phyloP scores from a whole-genome alignment of 805 yeast genomes.

The Wickerhamiella dianesei region DNA sequence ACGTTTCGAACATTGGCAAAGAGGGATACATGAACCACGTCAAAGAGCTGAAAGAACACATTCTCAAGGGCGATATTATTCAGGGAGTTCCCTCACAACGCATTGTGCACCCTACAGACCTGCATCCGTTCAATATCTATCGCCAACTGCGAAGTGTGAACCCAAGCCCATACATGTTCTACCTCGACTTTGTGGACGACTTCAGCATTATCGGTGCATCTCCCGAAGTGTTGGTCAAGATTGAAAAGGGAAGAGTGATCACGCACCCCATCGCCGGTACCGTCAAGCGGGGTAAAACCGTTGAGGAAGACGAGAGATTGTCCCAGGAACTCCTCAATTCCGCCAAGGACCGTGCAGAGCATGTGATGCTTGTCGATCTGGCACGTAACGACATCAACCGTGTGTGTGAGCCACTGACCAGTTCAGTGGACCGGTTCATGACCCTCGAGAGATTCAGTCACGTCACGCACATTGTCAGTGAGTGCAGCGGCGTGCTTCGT shows the following conservation, averaged over 20 bases:
- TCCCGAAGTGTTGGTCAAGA: slow-evolving; percentile 82
- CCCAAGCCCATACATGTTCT: slow-evolving; percentile 94
- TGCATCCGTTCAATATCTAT: slow-evolving; percentile 94
- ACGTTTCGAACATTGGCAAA: slow-evolving; percentile 82
- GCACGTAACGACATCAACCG: slow-evolving; percentile 95
- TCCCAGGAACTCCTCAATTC: slow-evolving; percentile 64
- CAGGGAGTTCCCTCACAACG: slow-evolving; percentile 98
- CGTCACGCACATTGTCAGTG: slow-evolving; percentile 92
- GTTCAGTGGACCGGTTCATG: slow-evolving; percentile 75
- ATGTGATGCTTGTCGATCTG: slow-evolving; percentile 94
- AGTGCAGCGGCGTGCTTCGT: slow-evolving; percentile 84
- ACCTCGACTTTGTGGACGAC: slow-evolving; percentile 68
- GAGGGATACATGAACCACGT: slow-evolving; percentile 87
- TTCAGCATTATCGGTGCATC: slow-evolving; percentile 96
- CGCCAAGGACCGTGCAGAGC: slow-evolving; percentile 91
- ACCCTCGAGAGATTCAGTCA: slow-evolving; percentile 90
- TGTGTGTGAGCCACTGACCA: slow-evolving; percentile 76
- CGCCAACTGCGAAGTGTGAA: slow-evolving; percentile 89
- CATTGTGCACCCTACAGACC: slow-evolving; percentile 83
- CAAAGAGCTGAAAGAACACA: slow-evolving; percentile 57
- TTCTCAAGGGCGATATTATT: slow-evolving; percentile 81
- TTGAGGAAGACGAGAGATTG: slow-evolving; percentile 78
- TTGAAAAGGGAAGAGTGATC: slow-evolving; percentile 64
- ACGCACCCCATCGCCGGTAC: slow-evolving; percentile 99
- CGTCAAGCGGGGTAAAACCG: slow-evolving; percentile 74